These are phyloP conservation scores for Stachybotrys chlorohalonatus DNA, from an alignment of 2,329 filamentous ascomycete species.

Conservation along the genomic window DNA sequence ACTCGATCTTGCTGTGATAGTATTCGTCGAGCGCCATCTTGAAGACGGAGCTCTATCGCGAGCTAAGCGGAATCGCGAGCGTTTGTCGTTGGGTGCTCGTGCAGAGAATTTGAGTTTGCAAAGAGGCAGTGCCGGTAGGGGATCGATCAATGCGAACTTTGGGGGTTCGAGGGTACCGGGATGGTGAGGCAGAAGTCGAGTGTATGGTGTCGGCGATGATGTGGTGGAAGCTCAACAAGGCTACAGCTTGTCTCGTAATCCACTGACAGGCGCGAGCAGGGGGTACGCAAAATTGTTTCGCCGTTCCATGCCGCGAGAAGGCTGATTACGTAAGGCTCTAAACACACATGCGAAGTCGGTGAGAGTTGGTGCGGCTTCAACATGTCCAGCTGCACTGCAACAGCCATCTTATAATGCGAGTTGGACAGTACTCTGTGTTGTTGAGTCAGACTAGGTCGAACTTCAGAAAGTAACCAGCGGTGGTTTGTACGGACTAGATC, in stretches of 20 bases:
- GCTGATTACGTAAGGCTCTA: background rate
- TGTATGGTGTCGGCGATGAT: constrained; percentile 10
- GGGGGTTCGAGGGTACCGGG: no score
- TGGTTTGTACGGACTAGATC: no score
- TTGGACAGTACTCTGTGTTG: no score
- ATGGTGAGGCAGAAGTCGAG: background rate
- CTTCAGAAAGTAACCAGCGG: no score
- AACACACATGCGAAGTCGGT: background rate
- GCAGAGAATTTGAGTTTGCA: no score
- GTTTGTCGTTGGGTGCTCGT: background rate
- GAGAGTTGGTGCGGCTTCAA: no score
- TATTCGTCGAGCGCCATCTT: constrained; percentile 98
- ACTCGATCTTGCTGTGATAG: constrained; percentile 99
- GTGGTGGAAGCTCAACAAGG: constrained; percentile 23
- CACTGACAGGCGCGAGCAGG: constrained; percentile 4
- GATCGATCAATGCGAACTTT: no score
- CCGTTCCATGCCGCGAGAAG: constrained; percentile 1
- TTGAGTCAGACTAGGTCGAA: no score
- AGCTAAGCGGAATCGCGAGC: background rate
- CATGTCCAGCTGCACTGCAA: no score
- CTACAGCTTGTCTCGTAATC: constrained; percentile 26
- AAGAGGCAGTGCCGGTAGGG: no score
- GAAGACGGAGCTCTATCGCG: constrained; percentile 17
- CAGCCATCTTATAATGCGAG: no score
- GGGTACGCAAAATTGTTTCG: constrained; percentile 5